A percentile compares a stretch with the other conserved stretches of the same genome.
Conservation (phyloP, 768 basidiomycete species). For the Cystofilobasidium ferigula region DNA sequence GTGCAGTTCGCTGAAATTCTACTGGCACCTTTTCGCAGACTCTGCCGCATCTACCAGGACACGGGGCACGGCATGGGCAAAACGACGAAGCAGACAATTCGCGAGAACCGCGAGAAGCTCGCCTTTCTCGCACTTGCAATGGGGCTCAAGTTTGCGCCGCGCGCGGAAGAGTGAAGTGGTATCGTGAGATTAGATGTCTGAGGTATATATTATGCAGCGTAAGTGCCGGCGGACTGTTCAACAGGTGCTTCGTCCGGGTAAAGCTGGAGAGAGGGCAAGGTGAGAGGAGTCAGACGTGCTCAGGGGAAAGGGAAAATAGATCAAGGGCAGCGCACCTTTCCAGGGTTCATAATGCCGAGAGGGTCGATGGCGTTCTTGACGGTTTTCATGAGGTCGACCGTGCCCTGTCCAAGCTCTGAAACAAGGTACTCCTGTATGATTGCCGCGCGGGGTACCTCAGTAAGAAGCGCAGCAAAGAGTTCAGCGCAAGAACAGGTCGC, state of each 20-base stretch:
- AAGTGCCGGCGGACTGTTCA: constrained; percentile 12
- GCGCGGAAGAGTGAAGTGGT: too few species aligned
- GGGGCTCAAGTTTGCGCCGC: constrained; percentile 2
- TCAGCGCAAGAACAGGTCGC: background rate
- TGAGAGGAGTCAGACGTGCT: too few species aligned
- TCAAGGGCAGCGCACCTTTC: constrained; percentile 9
- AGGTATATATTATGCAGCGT: background rate
- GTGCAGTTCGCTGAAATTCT: background rate
- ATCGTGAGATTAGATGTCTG: too few species aligned
- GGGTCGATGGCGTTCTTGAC: constrained; percentile 52
- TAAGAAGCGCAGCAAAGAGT: too few species aligned
- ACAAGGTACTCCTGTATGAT: constrained; percentile 50
- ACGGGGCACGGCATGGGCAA: constrained; percentile 26
- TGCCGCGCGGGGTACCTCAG: background rate
- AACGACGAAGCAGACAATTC: constrained; percentile 9
- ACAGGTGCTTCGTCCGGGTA: constrained; percentile 16
- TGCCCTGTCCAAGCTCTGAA: constrained; percentile 71
- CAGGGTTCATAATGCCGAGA: constrained; percentile 18
- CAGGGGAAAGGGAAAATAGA: too few species aligned
- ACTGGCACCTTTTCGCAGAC: background rate
- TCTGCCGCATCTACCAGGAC: constrained; percentile 20
- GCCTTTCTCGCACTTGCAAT: constrained; percentile 15
- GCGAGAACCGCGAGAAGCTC: constrained; percentile 15
- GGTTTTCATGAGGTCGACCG: constrained; percentile 73
- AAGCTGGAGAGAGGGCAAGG: constrained; percentile 1